phyloP scores from a whole-genome alignment of 768 basidiomycete species.

The Lactarius trivialis region DNA sequence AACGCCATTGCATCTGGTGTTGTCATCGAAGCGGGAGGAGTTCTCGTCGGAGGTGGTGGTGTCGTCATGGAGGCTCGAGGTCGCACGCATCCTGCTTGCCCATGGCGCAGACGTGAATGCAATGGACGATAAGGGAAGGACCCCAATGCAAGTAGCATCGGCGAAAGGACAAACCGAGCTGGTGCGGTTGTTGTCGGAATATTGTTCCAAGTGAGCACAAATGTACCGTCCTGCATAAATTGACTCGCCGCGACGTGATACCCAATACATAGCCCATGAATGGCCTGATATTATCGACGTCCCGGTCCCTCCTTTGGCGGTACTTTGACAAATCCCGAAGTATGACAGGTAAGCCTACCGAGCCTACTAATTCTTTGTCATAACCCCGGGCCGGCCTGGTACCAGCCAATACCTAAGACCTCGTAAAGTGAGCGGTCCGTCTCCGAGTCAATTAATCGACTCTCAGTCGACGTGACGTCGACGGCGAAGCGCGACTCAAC shows the following conservation, averaged over 20 bases:
- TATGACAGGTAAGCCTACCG: no score
- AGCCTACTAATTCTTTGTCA: no score
- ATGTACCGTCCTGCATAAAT: background rate
- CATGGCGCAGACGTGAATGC: background rate
- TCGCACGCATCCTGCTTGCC: background rate
- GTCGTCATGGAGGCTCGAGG: background rate
- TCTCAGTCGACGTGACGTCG: no score
- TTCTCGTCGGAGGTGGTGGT: no score
- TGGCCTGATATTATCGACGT: no score
- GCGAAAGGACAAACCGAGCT: background rate
- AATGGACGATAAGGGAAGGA: background rate
- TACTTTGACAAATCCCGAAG: no score
- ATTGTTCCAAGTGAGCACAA: background rate
- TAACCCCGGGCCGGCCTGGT: no score
- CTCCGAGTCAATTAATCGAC: constrained; percentile 29
- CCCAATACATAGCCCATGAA: no score
- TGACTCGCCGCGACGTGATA: background rate
- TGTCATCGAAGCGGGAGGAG: background rate
- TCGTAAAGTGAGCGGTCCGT: constrained; percentile 50
- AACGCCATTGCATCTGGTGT: background rate
- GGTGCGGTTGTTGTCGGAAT: background rate
- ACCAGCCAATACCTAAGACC: constrained; percentile 29
- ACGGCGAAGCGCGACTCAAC: no score
- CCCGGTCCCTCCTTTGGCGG: no score
- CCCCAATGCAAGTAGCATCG: background rate